Base-by-base conservation (phyloP, 805 yeast species). In the Zygotorulaspora chibaensis region DNA sequence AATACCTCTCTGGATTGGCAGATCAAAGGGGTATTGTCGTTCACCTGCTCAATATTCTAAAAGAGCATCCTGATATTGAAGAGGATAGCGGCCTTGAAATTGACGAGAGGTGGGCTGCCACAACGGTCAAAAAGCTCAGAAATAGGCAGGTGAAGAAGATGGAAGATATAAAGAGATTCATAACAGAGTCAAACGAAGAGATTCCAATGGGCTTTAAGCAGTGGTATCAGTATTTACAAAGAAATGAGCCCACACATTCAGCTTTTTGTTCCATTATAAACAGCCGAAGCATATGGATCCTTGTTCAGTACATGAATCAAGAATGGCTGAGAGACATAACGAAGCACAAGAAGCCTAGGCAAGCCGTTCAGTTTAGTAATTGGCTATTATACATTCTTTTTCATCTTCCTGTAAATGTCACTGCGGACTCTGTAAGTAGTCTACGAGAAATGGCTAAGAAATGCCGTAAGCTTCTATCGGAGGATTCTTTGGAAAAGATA, bases 371-470 rank as follows among this genome's bases (percentile, higher is more conserved):
- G 13, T 40, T 61, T 13, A 47, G 53, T 1, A 50, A 53, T 37
- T 62, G 67, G 66, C 38, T 62, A 12, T 46, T 61, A 4, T 61
- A 57, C 41, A 47, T 59, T 1, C 35, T 63, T n/a, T 16, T 63
- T 9, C 57, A 56, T 43, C 33, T 62, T n/a, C 65, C 64, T 2
- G 38, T 29, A 2, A 46, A 51, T 8, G 18, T 65, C 9, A 56
- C 58, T 9, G 60, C 66, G 2, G 59, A 46, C 2, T 53, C 59
- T 25, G 52, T 56, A 3, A 62, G 67, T 41, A 47, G 49, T 3
- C 30, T 65, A 29, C 51, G 69, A 42, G 59, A 54, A 16, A 40
- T 63, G 28, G 69, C 59, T 3, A 62, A 62, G 42, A 58, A 57
- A 45, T 59, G 65, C 30, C 52, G 48, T 11, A 35, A 35, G 23